Percentiles rank a stretch among this genome's conserved stretches.
Conservation (phyloP, 257 asterid species). For the Primulina tabacum region DNA sequence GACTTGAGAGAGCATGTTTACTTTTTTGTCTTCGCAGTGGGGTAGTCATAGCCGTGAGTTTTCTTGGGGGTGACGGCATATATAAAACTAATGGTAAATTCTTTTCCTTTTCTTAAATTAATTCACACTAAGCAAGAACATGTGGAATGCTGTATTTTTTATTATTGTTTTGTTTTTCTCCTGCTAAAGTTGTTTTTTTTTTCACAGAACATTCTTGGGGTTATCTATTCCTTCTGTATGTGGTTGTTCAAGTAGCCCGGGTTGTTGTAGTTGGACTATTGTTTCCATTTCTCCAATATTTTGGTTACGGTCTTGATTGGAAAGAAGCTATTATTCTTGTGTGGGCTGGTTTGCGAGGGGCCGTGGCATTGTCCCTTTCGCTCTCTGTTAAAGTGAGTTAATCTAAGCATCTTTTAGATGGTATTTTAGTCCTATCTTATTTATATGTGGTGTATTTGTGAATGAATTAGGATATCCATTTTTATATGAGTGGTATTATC, state of each 20-base stretch:
- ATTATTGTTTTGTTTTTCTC: constrained; percentile 13
- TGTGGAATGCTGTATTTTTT: not conserved
- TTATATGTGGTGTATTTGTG: not conserved
- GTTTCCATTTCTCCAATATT: constrained; percentile 70
- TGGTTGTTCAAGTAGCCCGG: constrained; percentile 73
- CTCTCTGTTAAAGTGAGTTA: constrained; percentile 75
- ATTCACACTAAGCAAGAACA: not conserved
- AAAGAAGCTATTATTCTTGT: constrained; percentile 84
- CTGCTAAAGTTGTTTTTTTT: constrained; percentile 19
- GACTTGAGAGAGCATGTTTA: constrained; percentile 18
- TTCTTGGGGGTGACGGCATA: constrained; percentile 51
- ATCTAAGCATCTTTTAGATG: constrained; percentile 1
- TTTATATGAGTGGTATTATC: not conserved
- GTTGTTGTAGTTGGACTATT: constrained; percentile 63
- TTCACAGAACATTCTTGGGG: constrained; percentile 87
- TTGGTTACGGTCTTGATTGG: constrained; percentile 94
- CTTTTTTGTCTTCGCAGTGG: constrained; percentile 64
- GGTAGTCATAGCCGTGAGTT: constrained; percentile 87
- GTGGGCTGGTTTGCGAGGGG: constrained; percentile 98
- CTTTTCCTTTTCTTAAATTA: constrained; percentile 4
- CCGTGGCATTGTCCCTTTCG: constrained; percentile 81
- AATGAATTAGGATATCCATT: not conserved
- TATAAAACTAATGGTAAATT: constrained; percentile 61
- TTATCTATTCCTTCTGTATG: constrained; percentile 73
- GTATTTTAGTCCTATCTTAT: not conserved